A percentile compares a stretch with the other conserved stretches of the same genome.
These are phyloP conservation scores for Protomyces gravidus DNA, from an alignment of 1,139 yeast genomes.

Conservation along the genomic window DNA sequence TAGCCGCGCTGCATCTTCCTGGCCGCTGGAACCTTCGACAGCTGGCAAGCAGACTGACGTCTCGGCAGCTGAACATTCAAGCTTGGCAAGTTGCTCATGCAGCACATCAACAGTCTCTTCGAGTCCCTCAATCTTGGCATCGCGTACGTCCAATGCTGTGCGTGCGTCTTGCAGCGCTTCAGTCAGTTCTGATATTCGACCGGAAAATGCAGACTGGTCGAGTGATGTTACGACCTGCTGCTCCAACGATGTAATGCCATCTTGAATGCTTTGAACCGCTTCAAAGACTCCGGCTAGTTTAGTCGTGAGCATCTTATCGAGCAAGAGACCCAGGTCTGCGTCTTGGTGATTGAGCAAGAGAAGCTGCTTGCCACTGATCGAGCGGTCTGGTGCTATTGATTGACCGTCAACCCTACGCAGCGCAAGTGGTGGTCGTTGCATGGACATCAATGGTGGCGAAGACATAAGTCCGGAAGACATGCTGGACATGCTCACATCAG, in stretches of 20 bases:
- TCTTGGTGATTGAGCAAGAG: constrained; percentile 17
- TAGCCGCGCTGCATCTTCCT: not conserved
- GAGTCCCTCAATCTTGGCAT: not conserved
- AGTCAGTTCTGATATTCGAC: not conserved
- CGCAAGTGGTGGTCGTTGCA: not conserved
- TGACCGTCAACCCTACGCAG: not conserved
- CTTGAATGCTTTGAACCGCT: constrained; percentile 3
- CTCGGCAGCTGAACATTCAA: constrained; percentile 8
- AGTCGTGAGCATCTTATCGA: constrained; percentile 21
- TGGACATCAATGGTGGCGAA: not conserved
- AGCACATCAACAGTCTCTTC: not conserved
- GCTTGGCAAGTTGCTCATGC: constrained; percentile 1
- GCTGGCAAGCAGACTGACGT: not conserved
- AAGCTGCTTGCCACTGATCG: not conserved
- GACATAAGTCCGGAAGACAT: not conserved
- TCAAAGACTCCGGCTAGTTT: constrained; percentile 18
- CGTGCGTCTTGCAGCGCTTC: not conserved
- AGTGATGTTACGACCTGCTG: constrained; percentile 1
- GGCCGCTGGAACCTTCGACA: not conserved
- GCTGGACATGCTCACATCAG: not conserved
- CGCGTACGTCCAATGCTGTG: constrained; percentile 1
- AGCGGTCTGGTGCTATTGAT: not conserved
- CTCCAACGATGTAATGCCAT: not conserved
- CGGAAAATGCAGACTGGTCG: not conserved
- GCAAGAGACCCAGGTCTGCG: constrained; percentile 19